Evolutionary conservation across 495 filamentous ascomycete genomes (phyloP).

Genomic region (Penicillium taxi): DNA sequence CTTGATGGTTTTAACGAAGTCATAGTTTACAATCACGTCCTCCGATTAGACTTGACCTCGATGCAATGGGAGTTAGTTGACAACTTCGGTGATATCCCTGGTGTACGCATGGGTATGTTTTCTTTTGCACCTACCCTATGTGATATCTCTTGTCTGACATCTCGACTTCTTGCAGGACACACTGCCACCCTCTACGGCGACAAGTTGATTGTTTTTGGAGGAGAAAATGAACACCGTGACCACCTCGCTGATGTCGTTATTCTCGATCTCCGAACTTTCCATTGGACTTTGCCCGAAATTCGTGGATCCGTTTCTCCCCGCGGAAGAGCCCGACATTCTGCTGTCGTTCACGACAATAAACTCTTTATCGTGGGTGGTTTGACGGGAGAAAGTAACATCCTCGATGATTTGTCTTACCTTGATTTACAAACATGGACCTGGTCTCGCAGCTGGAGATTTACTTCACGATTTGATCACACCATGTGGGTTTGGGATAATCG

Average conservation of each 20-base stretch:
- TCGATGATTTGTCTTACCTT: constrained; percentile 92
- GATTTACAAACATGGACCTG: constrained; percentile 97
- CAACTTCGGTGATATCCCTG: constrained; percentile 97
- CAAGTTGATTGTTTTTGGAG: constrained; percentile 91
- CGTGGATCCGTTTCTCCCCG: constrained; percentile 74
- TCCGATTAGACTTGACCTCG: constrained; percentile 74
- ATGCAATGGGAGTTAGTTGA: constrained; percentile 93
- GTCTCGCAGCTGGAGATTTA: constrained; percentile 93
- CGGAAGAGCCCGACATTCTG: constrained; percentile 85
- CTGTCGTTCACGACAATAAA: constrained; percentile 92
- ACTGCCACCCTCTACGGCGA: constrained; percentile 92
- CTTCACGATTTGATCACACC: constrained; percentile 86
- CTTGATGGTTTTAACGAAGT: too few relatives aligned
- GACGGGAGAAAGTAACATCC: constrained; percentile 76
- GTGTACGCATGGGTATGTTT: constrained; percentile 85
- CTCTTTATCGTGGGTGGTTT: constrained; percentile 90
- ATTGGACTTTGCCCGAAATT: constrained; percentile 88
- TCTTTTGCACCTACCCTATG: constrained; percentile 2
- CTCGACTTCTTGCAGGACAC: constrained; percentile 53
- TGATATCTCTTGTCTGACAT: background rate
- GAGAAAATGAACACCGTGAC: constrained; percentile 93
- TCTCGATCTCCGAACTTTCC: constrained; percentile 84
- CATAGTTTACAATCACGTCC: constrained; percentile 92
- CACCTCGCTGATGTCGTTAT: constrained; percentile 95
- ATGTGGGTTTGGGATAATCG: constrained; percentile 85